phyloP scores from a whole-genome alignment of 768 basidiomycete genomes.

The Boletellus emodensis region DNA sequence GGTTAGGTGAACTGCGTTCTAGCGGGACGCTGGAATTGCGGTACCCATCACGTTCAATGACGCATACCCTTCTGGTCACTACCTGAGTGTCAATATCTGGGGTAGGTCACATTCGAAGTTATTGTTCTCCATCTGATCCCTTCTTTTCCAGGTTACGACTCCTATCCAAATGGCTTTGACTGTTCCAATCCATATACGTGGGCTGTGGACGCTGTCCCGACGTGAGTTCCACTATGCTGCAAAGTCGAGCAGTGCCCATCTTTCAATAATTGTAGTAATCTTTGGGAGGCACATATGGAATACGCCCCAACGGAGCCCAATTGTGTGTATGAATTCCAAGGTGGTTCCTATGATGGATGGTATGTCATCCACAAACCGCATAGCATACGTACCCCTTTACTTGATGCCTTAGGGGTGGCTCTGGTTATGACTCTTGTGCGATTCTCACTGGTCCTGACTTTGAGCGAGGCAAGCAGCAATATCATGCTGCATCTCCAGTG shows the following conservation, averaged over 20 bases:
- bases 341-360: conserved; percentile 53
- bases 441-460: conserved; percentile 23
- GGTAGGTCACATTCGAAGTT: conserved; percentile 27
- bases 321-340: conserved; percentile 28
- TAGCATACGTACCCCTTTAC: background rate
- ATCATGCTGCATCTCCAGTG: background rate
- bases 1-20: conserved; percentile 2
- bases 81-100: conserved; percentile 45
- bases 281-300: conserved; percentile 39
- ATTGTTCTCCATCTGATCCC: background rate
- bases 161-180: conserved; percentile 52
- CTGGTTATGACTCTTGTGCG: conserved; percentile 19
- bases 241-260: background rate
- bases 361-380: conserved; percentile 34
- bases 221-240: conserved; percentile 17
- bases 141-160: conserved; percentile 16
- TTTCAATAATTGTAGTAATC: conserved; percentile 8
- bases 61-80: conserved; percentile 44
- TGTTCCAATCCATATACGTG: conserved; percentile 46
- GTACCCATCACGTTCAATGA: conserved; percentile 49
- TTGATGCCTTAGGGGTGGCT: conserved; percentile 17
- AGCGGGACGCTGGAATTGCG: conserved; percentile 42
- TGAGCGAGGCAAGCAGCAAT: conserved; percentile 16
- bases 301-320: conserved; percentile 23
- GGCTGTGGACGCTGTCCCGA: conserved; percentile 41